phyloP scores from a whole-genome alignment of 2,329 filamentous ascomycete genomes.

The Tolypocladium cylindrosporum region DNA sequence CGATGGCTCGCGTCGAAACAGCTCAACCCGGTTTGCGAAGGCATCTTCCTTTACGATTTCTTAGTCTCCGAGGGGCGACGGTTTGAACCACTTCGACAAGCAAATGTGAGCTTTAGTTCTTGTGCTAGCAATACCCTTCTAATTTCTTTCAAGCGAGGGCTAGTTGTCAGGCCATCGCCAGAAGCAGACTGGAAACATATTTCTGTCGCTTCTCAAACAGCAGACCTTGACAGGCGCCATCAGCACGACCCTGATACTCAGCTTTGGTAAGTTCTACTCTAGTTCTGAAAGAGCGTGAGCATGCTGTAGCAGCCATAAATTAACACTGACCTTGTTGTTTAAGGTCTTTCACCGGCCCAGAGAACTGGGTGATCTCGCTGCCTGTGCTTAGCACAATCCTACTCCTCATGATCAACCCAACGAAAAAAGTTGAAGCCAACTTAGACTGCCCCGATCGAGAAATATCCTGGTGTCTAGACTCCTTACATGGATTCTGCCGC shows the following conservation, averaged over 20 bases:
- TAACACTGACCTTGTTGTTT: background rate
- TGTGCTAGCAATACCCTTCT: no score
- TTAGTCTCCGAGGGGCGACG: background rate
- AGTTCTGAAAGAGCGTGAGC: background rate
- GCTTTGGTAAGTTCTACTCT: background rate
- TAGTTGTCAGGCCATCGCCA: background rate
- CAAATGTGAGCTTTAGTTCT: background rate
- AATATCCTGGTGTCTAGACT: background rate
- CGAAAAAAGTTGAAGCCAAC: background rate
- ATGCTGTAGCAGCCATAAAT: background rate
- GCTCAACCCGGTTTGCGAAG: background rate
- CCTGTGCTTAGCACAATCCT: background rate
- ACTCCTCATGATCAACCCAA: background rate
- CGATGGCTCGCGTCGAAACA: background rate
- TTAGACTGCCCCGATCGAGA: background rate
- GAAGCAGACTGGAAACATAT: background rate
- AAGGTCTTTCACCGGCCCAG: background rate
- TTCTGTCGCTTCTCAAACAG: background rate
- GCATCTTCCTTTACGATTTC: background rate
- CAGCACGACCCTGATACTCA: background rate
- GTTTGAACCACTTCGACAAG: background rate
- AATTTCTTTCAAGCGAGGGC: background rate
- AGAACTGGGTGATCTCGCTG: background rate
- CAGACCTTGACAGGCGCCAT: background rate
- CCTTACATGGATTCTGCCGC: background rate